Conservation (phyloP, 179 eudicot genomes). For the Heliamphora pulchella region DNA sequence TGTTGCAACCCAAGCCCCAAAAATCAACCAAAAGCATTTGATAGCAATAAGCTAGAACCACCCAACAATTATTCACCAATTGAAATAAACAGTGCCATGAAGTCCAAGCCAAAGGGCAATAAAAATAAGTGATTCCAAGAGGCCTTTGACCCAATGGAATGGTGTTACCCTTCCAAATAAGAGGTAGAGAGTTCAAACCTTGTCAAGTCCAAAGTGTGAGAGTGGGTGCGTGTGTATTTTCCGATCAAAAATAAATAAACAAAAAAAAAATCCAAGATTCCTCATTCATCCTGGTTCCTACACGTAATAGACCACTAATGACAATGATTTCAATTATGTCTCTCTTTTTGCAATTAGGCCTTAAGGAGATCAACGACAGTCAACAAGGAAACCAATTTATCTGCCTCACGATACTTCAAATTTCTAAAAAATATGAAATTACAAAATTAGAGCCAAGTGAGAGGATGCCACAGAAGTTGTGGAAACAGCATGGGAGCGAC, state of each 20-base stretch:
- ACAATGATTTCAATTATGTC: neutral
- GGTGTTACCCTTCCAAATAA: too few species aligned
- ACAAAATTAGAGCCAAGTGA: neutral
- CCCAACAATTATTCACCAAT: neutral
- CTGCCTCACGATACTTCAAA: neutral
- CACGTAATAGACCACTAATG: neutral
- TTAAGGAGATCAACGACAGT: neutral
- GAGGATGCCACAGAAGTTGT: neutral
- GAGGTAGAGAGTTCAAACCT: too few species aligned
- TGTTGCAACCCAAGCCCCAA: conserved; percentile 1
- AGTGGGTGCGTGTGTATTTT: too few species aligned
- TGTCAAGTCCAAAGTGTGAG: too few species aligned
- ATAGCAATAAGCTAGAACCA: neutral
- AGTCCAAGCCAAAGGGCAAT: conserved; percentile 1
- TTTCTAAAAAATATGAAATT: neutral
- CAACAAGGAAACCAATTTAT: neutral
- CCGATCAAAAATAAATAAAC: too few species aligned
- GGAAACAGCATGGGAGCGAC: neutral
- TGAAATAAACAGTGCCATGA: neutral
- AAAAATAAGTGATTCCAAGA: neutral
- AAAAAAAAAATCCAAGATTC: neutral
- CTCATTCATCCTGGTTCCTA: neutral
- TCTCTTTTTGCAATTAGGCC: neutral
- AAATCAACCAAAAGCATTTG: conserved; percentile 1
- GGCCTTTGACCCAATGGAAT: too few species aligned